Conservation (phyloP, 169 alveolate genomes). For the Pseudocohnilembus persalinus region DNA sequence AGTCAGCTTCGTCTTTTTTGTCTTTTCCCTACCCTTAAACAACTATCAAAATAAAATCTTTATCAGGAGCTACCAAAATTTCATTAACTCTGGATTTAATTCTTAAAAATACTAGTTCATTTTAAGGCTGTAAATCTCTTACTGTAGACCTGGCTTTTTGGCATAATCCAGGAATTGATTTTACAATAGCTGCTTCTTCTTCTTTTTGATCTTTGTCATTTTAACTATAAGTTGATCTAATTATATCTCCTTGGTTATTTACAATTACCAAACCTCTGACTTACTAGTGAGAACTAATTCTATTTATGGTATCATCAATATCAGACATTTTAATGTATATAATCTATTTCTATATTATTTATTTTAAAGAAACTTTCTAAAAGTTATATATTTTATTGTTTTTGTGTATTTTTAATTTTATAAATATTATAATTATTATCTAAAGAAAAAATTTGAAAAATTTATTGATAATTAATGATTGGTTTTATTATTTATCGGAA, state of each 20-base stretch:
- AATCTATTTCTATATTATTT: neutral
- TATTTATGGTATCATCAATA: conserved; percentile 92
- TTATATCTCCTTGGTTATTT: conserved; percentile 86
- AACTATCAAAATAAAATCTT: conserved; percentile 92
- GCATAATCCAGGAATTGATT: conserved; percentile 63
- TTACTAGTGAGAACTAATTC: conserved; percentile 94
- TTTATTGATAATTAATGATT: too few relatives aligned
- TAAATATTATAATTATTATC: too few relatives aligned
- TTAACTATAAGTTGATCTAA: conserved; percentile 80
- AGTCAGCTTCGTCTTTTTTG: conserved; percentile 62
- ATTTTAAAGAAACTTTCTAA: too few relatives aligned
- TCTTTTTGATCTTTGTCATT: conserved; percentile 57
- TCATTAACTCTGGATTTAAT: conserved; percentile 92
- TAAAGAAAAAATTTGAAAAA: too few relatives aligned
- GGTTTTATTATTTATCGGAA: too few relatives aligned
- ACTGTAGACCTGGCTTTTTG: conserved; percentile 86
- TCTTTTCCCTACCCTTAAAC: conserved; percentile 88
- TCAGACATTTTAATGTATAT: conserved; percentile 58
- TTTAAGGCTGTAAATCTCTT: conserved; percentile 86
- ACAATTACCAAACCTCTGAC: conserved; percentile 91
- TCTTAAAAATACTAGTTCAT: conserved; percentile 90
- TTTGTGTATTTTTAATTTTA: too few relatives aligned
- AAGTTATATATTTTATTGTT: too few relatives aligned
- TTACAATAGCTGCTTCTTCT: conserved; percentile 54
- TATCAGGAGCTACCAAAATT: conserved; percentile 95